These are phyloP conservation scores for Botrytis medusae DNA, from an alignment of 2,329 filamentous ascomycete genomes.

Conservation along the genomic window DNA sequence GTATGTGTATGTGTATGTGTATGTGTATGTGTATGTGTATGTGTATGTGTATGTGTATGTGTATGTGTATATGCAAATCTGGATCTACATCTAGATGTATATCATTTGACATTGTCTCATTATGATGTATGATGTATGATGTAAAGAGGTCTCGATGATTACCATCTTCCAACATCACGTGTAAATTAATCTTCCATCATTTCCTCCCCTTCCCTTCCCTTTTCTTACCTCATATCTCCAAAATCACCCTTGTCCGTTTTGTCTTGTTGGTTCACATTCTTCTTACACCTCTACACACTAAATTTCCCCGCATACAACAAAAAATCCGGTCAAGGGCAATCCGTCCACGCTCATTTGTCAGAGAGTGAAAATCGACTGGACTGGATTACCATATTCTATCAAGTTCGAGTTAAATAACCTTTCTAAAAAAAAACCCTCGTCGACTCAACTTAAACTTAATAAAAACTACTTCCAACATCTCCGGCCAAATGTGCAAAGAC, in stretches of 20 bases:
- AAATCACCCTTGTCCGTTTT: neutral
- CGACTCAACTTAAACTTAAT: neutral
- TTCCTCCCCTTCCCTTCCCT: no score
- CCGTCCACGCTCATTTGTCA: neutral
- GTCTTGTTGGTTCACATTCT: neutral
- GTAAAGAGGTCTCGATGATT: no score
- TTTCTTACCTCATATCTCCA: no score
- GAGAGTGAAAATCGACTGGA: neutral
- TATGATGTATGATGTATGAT: neutral
- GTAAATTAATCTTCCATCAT: neutral
- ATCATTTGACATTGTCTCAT: neutral
- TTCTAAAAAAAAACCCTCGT: neutral
- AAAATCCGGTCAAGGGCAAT: neutral
- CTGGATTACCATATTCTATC: neutral
- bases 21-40: no score
- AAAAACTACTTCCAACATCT: neutral
- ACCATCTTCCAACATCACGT: neutral
- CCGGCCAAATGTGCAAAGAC: neutral
- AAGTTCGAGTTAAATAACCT: neutral
- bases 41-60: no score
- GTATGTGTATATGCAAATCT: no score
- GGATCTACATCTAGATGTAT: neutral
- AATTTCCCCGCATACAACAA: neutral
- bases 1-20: no score
- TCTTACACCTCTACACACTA: neutral